Percentiles rank a stretch among this genome's conserved stretches.
Conservation (phyloP, 2,329 filamentous ascomycete genomes). For the Cladosporium sp. region DNA sequence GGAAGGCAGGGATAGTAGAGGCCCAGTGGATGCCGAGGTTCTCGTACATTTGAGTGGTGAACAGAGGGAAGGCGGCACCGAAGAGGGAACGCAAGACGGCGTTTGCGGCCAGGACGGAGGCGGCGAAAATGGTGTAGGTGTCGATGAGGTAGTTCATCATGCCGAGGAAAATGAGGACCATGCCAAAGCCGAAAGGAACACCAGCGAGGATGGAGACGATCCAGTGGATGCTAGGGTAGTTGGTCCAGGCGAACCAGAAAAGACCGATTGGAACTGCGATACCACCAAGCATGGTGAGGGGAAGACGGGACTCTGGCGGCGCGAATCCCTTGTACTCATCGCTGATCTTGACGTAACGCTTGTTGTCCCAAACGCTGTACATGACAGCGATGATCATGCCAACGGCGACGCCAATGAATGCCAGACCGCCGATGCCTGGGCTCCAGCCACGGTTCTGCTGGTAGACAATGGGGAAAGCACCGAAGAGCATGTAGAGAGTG, state of each 20-base stretch:
- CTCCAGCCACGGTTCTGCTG: constrained; percentile 56
- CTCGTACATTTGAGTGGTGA: constrained; percentile 60
- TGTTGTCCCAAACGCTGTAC: constrained; percentile 50
- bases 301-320: constrained; percentile 62
- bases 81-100: constrained; percentile 74
- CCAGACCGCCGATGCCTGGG: constrained; percentile 55
- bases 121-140: constrained; percentile 69
- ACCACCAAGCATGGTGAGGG: constrained; percentile 57
- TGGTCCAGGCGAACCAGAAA: constrained; percentile 68
- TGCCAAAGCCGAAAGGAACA: constrained; percentile 53
- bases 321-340: constrained; percentile 50
- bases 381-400: constrained; percentile 58
- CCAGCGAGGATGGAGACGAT: constrained; percentile 47
- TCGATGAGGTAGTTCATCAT: constrained; percentile 66
- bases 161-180: constrained; percentile 63
- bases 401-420: constrained; percentile 64
- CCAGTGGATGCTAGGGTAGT: constrained; percentile 53
- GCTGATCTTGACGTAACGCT: constrained; percentile 46
- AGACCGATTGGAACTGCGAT: constrained; percentile 59
- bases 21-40: constrained; percentile 67
- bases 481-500: constrained; percentile 47
- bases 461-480: constrained; percentile 57
- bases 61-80: constrained; percentile 75
- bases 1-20: constrained; percentile 66
- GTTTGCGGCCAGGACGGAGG: constrained; percentile 70